Evolutionary conservation across 2,329 filamentous ascomycete genomes (phyloP), one percentile per base, ranked within the genome.

Genomic region (Alternaria brassicae): DNA sequence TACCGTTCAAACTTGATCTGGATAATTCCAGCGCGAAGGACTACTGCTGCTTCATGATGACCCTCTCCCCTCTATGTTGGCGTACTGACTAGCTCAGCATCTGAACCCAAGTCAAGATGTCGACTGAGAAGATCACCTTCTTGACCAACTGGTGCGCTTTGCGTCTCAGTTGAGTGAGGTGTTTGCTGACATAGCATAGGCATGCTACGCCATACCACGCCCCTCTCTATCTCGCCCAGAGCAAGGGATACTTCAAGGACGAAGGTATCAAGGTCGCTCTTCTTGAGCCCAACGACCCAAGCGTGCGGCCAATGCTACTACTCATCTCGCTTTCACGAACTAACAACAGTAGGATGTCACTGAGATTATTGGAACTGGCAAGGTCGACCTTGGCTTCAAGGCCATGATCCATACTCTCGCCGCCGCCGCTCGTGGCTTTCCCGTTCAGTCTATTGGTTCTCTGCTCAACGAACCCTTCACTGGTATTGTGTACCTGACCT

Each of bases 11-110:
- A 92, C 89, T 91, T 91, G 89, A 91, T 90, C 88, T 90, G 88
- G 87, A 88, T 89, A 91, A 91, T 91, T 85, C 88, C 88, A 91
- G 89, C 89, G 90, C 54, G 89, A 91, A 91, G 89, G 87, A 91
- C 86, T 89, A 57, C 42, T 91, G 89, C 89, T 89, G 89, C 86
- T 87, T 87, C 84, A 77, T 65, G 62, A 66, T 64, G 76, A 40
- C 77, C 74, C 72, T 72, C 73, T 63, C 73, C 72, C 25, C 58
- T 53, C 58, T 54, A 56, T 67, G 58, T 66, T 69, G 69, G 74
- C 56, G 51, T 69, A 56, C 68, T 71, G 50, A 71, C 58, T 60
- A 28, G 42, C 34, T 23, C 55, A 69, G 68, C 71, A 75, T 83
- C 87, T 77, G 87, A 81, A 73, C 68, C 3, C 4, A 21, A 62